phyloP scores from a whole-genome alignment of 495 filamentous ascomycete species.

The Neurospora sp. region DNA sequence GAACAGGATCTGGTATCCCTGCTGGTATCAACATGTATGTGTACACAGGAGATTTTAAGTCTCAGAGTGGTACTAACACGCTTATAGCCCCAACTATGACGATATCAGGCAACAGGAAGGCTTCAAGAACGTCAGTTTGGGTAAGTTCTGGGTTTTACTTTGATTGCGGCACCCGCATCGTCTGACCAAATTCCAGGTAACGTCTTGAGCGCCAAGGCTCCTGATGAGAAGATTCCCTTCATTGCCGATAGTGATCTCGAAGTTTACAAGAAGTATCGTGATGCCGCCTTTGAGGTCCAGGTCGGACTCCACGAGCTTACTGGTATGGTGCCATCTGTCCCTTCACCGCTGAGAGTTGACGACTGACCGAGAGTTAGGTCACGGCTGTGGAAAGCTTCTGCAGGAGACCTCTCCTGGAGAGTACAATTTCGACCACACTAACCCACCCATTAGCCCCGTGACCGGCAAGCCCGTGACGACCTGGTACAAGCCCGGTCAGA shows the following conservation, averaged over 20 bases:
- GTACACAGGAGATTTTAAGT: not conserved
- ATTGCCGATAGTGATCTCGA: conserved; percentile 62
- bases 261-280: conserved; percentile 69
- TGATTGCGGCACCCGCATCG: not conserved
- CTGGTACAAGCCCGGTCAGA: conserved; percentile 90
- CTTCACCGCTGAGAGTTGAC: not conserved
- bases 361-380: conserved; percentile 21
- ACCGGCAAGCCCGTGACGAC: conserved; percentile 66
- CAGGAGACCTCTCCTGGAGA: conserved; percentile 73
- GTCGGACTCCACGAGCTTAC: conserved; percentile 93
- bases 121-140: conserved; percentile 83
- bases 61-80: conserved; percentile 41
- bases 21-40: conserved; percentile 55
- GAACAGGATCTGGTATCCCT: conserved; percentile 61
- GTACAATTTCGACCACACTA: conserved; percentile 77
- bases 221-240: conserved; percentile 85
- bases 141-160: conserved; percentile 1
- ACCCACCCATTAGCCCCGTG: conserved; percentile 73
- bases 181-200: conserved; percentile 59
- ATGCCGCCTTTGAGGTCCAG: conserved; percentile 86
- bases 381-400: conserved; percentile 90
- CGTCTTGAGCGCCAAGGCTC: conserved; percentile 78
- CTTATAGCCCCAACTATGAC: conserved; percentile 68
- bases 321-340: conserved; percentile 29
- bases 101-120: conserved; percentile 85